Conservation (phyloP, 495 filamentous ascomycete species). For the Schizothecium vesticola region DNA sequence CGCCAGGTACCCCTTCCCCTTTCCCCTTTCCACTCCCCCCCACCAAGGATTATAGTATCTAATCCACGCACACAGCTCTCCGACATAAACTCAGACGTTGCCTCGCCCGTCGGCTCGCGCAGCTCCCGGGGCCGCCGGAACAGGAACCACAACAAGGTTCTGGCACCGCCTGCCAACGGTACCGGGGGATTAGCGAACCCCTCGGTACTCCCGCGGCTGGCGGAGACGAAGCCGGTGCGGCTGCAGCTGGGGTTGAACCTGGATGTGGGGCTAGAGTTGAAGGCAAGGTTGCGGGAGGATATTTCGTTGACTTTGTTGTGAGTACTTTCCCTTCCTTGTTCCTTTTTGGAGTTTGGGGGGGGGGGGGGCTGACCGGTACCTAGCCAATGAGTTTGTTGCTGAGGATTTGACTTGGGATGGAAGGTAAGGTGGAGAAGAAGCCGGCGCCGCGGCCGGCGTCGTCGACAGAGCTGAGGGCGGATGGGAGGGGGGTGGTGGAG, state of each 20-base stretch:
- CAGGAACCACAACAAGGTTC: slow-evolving; percentile 23
- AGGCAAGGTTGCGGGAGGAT: slow-evolving; percentile 23
- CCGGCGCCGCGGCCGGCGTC: slow-evolving; percentile 5
- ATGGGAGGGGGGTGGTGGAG: slow-evolving; percentile 3
- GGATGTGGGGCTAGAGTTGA: slow-evolving; percentile 31
- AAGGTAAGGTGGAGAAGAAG: slow-evolving; percentile 25
- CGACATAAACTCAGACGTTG: slow-evolving; percentile 24
- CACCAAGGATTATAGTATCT: neutral
- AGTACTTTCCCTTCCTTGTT: slow-evolving; percentile 13
- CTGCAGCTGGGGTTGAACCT: slow-evolving; percentile 33
- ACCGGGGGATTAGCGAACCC: slow-evolving; percentile 1
- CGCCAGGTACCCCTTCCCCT: slow-evolving; percentile 21
- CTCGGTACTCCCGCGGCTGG: slow-evolving; percentile 16
- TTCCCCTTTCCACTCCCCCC: neutral
- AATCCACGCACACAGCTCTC: slow-evolving; percentile 13
- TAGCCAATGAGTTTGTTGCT: neutral
- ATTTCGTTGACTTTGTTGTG: slow-evolving; percentile 33
- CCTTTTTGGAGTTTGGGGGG: neutral
- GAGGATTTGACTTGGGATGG: neutral
- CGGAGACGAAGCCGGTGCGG: slow-evolving; percentile 33
- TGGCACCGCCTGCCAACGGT: slow-evolving; percentile 10
- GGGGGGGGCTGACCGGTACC: neutral
- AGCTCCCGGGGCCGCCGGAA: slow-evolving; percentile 21
- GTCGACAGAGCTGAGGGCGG: slow-evolving; percentile 9
- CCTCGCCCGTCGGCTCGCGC: slow-evolving; percentile 26